phyloP scores from a whole-genome alignment of 2,329 filamentous ascomycete species.

The Didymella pomorum region DNA sequence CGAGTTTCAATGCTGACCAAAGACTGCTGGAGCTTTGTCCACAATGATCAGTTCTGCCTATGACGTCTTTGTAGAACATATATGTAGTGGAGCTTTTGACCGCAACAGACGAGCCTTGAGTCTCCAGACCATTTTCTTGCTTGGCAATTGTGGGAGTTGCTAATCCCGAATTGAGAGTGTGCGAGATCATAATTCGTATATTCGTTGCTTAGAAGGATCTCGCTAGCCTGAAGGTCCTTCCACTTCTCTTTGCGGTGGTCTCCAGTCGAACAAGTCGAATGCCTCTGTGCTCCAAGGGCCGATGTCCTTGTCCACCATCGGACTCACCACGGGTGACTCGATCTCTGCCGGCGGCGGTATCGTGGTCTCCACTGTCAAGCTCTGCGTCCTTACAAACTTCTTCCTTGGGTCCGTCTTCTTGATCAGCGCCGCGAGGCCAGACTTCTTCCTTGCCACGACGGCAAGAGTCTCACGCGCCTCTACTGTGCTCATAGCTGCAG shows the following conservation, averaged over 20 bases:
- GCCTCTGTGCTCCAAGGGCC: constrained; percentile 76
- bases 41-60: too few relatives aligned
- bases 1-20: too few relatives aligned
- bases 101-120: too few relatives aligned
- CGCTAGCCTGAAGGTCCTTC: background rate
- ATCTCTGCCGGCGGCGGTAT: constrained; percentile 24
- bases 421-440: constrained; percentile 37
- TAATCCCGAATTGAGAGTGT: too few relatives aligned
- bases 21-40: too few relatives aligned
- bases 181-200: too few relatives aligned
- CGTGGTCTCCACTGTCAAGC: constrained; percentile 36
- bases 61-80: too few relatives aligned
- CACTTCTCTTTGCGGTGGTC: constrained; percentile 53
- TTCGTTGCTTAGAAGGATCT: too few relatives aligned
- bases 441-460: constrained; percentile 22
- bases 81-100: too few relatives aligned
- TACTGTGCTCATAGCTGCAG: background rate
- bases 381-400: constrained; percentile 41
- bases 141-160: too few relatives aligned
- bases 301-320: constrained; percentile 60
- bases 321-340: constrained; percentile 31
- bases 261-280: constrained; percentile 69
- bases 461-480: background rate
- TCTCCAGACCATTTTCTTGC: too few relatives aligned
- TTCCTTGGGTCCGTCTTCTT: constrained; percentile 44